Evolutionary conservation across 805 yeast species (phyloP), one percentile per base, ranked within the genome.

Genomic region (Jamesozyma spencerorum): DNA sequence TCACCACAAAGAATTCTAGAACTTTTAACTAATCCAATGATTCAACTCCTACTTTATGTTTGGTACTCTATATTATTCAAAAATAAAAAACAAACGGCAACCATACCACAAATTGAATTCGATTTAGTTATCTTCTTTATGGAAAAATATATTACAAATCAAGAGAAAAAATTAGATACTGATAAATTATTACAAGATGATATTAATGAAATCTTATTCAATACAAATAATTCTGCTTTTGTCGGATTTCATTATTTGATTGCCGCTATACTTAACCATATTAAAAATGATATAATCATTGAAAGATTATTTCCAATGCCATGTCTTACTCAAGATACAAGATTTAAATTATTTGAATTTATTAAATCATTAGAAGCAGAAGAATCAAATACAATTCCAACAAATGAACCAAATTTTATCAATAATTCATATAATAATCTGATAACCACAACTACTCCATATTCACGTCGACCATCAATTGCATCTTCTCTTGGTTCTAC

Each of bases 31-130:
- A 51, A 51, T 31, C 55, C 55, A 13, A 49, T 49, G 14, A 40
- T 54, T 12, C 57, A 53, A 36, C 31, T 53, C 14, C 26, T 54
- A 31, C 20, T 54, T 10, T 52, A 49, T 31, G 47, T 45, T 19
- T 53, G 58, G 53, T 47, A 46, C 36, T 42, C 48, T 10, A 36
- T 48, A 12, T 34, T 51, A 12, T 47, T 41, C 27, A 41, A 31
- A 29, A 34, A 28, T 18, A 31, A 31, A 20, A 24, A 17, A 2
- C 18, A 37, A 12, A 8, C 38, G 1, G 12, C 13, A 2, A 5
- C 14, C 20, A 24, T 26, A 19, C 34, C 45, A 17, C 39, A 34
- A 15, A 30, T 34, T 5, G 48, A 45, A 24, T n/a, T 36, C 4
- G 44, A 39, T 27, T 37, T 47, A 11, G 47, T 49, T 1, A 42